Conservation (phyloP, 2,329 filamentous ascomycete species). For the Penicillium sp. region DNA sequence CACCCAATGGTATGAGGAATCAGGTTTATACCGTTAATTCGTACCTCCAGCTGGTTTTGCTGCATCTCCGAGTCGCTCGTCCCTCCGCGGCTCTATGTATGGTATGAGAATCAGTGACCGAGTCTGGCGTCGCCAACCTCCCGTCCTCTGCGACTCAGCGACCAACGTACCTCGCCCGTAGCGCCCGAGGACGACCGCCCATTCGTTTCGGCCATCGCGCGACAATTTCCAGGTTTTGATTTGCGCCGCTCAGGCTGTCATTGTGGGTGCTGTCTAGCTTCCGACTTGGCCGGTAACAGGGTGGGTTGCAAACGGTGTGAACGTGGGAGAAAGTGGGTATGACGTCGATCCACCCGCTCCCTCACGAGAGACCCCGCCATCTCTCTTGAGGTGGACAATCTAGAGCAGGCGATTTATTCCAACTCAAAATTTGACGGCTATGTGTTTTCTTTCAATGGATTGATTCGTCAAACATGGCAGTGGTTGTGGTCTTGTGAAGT, state of each 20-base stretch:
- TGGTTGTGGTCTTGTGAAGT: no score
- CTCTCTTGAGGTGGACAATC: not conserved
- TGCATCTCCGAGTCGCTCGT: slow-evolving; percentile 38
- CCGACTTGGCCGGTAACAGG: slow-evolving; percentile 9
- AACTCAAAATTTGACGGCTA: no score
- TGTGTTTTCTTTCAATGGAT: no score
- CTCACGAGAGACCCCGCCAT: not conserved
- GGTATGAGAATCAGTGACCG: slow-evolving; percentile 17
- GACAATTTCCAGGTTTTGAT: slow-evolving; percentile 2
- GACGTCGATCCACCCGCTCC: slow-evolving; percentile 26
- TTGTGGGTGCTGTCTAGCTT: slow-evolving; percentile 11
- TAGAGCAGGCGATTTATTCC: not conserved
- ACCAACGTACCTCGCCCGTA: slow-evolving; percentile 24
- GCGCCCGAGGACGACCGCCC: slow-evolving; percentile 7
- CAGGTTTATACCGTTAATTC: not conserved
- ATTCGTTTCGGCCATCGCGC: slow-evolving; percentile 19
- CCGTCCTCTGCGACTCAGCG: not conserved
- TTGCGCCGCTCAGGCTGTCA: slow-evolving; percentile 15
- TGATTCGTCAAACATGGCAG: no score
- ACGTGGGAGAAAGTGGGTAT: slow-evolving; percentile 26
- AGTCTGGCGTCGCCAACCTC: not conserved
- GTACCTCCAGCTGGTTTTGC: slow-evolving; percentile 42
- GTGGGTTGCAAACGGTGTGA: slow-evolving; percentile 14
- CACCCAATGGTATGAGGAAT: not conserved
- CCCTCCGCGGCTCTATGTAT: slow-evolving; percentile 33